Percentiles rank a stretch among this genome's conserved stretches.
These are phyloP conservation scores for Nephelium lappaceum DNA, from an alignment of 345 rosid genomes.

Conservation along the genomic window DNA sequence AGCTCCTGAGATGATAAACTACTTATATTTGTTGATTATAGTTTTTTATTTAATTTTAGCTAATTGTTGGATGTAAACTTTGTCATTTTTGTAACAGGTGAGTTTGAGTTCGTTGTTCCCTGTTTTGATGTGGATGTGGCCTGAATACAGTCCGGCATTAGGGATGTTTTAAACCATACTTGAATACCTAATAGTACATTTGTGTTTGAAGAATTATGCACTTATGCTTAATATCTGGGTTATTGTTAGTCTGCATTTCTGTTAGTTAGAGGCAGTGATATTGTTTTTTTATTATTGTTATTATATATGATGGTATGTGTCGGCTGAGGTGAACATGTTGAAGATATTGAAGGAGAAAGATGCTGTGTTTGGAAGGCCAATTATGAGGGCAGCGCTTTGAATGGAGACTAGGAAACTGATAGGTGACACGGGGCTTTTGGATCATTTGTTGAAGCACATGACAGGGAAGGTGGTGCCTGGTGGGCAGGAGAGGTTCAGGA, in stretches of 20 bases:
- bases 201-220: not conserved
- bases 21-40: not conserved
- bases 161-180: not conserved
- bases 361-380: constrained; percentile 69
- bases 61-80: too few species aligned
- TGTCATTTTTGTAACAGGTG: not conserved
- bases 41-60: not conserved
- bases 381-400: constrained; percentile 75
- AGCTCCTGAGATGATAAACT: not conserved
- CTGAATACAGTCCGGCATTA: not conserved
- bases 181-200: not conserved
- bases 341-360: constrained; percentile 81
- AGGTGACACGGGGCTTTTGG: constrained; percentile 93
- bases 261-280: not conserved
- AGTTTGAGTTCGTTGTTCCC: not conserved
- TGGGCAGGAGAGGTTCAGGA: constrained; percentile 76
- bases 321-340: constrained; percentile 85
- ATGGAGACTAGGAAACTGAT: constrained; percentile 82
- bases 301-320: constrained; percentile 77
- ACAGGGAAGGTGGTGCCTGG: constrained; percentile 94
- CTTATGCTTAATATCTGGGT: not conserved
- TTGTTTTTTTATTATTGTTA: not conserved
- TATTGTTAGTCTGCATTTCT: not conserved
- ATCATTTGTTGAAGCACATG: constrained; percentile 97
- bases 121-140: not conserved